Base-by-base conservation (phyloP, 345 rosid genomes). In the Lumnitzera racemosa region DNA sequence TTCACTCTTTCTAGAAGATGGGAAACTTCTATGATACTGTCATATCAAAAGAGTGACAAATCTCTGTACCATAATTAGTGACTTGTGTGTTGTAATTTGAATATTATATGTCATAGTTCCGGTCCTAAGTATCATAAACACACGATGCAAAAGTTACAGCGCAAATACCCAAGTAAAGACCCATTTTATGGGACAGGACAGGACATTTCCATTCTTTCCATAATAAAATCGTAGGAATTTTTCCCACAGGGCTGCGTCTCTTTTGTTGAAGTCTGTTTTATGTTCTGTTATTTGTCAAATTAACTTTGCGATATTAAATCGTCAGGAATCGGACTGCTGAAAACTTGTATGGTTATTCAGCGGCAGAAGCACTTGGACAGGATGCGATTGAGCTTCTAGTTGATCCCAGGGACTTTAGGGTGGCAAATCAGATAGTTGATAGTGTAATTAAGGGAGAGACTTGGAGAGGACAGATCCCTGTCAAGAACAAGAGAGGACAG, bases 391-490 rank as follows among this genome's bases (percentile, higher is more conserved):
- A 83, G 70, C 75, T 94, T 62, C 76, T 94, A 57, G 63, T 75
- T n/a, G 97, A 86, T 74, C 73, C 82, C 54, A 74, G 63, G 58
- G 91, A 94, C 76, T 70, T 58, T 70, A 62, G 53, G 0, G 57
- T 84, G 41, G 99, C 83, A 0, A 72, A 76, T 52, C 67, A 64
- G 55, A 83, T 94, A 25, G 70, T 85, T 55, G 64, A 68, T 10
- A 81, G 86, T 14, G 81, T 84, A 24, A 70, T 48, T 5, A 58
- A 46, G 73, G 99, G 99, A 53, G 95, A 87, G 80, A 79, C 76
- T 58, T 94, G 97, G 97, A 81, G 88, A 0, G 99, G 99, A n/a
- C 85, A 84, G 76, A 82, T 89, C 75, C 96, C 97, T 0, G 80
- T 84, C 24, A 94, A 72, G 86, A 90, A 72, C 72, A 90, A 88